Conservation (phyloP, 192 early-diverging fungal species). For the Rhizophagus prolifer region DNA sequence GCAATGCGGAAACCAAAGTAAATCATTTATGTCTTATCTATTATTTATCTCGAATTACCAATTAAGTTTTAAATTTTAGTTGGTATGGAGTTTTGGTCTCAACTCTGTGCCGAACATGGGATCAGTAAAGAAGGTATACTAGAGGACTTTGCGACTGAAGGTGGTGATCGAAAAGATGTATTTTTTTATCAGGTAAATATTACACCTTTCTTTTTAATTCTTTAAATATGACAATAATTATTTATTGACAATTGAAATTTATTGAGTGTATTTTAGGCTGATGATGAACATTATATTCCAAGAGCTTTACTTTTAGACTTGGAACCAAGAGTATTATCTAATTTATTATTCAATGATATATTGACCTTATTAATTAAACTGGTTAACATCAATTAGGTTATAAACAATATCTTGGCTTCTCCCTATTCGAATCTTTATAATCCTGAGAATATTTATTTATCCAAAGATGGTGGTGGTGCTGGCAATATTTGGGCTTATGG, state of each 20-base stretch:
- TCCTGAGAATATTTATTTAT: slow-evolving; percentile 93
- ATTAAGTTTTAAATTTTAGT: slow-evolving; percentile 48
- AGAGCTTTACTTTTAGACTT: slow-evolving; percentile 89
- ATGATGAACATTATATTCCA: slow-evolving; percentile 98
- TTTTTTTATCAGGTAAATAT: slow-evolving; percentile 90
- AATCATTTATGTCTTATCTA: neutral
- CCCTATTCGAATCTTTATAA: slow-evolving; percentile 93
- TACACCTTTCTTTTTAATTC: neutral
- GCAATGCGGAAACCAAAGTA: slow-evolving; percentile 98
- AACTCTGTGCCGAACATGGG: slow-evolving; percentile 93
- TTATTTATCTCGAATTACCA: neutral
- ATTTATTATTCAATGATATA: no score
- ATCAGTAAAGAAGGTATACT: slow-evolving; percentile 93
- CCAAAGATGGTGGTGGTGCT: slow-evolving; percentile 93
- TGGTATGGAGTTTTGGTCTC: slow-evolving; percentile 93
- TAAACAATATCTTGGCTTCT: slow-evolving; percentile 85
- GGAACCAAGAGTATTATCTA: slow-evolving; percentile 76
- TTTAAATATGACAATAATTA: neutral
- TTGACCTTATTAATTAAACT: neutral
- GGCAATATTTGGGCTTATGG: slow-evolving; percentile 98
- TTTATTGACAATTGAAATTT: no score
- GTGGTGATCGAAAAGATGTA: slow-evolving; percentile 93
- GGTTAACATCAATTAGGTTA: slow-evolving; percentile 56
- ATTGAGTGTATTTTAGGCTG: slow-evolving; percentile 59
- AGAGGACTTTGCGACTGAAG: slow-evolving; percentile 86